These are phyloP conservation scores for Elasticomyces elasticus DNA, from an alignment of 495 filamentous ascomycete species.

Conservation along the genomic window DNA sequence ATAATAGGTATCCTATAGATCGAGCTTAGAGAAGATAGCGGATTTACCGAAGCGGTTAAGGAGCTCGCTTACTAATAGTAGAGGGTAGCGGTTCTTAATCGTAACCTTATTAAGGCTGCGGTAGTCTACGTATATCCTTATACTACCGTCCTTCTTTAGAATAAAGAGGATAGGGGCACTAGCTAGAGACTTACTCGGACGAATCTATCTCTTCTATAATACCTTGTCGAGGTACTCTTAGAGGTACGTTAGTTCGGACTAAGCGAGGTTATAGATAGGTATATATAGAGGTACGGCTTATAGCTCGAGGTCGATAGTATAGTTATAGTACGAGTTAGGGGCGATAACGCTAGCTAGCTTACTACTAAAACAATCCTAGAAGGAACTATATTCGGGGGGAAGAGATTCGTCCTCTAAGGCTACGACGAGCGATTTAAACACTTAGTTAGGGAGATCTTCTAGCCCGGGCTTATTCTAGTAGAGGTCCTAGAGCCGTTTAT, in stretches of 20 bases:
- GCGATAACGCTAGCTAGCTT: too few relatives aligned
- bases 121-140: constrained; percentile 25
- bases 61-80: constrained; percentile 19
- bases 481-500: too few relatives aligned
- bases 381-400: too few relatives aligned
- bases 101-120: constrained; percentile 18
- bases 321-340: too few relatives aligned
- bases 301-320: constrained; percentile 5
- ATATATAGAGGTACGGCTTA: neutral
- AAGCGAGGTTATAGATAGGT: constrained; percentile 16
- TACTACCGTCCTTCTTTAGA: constrained; percentile 18
- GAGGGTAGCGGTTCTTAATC: constrained; percentile 19
- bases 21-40: constrained; percentile 9
- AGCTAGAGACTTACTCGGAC: neutral
- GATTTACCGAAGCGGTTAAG: constrained; percentile 6
- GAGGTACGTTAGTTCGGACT: constrained; percentile 14
- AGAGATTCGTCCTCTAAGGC: too few relatives aligned
- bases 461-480: too few relatives aligned
- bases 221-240: neutral
- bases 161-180: constrained; percentile 22
- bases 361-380: too few relatives aligned
- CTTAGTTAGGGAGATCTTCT: too few relatives aligned
- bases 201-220: constrained; percentile 1
- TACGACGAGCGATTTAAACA: too few relatives aligned
- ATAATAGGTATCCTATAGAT: constrained; percentile 18